Conservation (phyloP, 805 yeast species). For the Yarrowia hollandica region DNA sequence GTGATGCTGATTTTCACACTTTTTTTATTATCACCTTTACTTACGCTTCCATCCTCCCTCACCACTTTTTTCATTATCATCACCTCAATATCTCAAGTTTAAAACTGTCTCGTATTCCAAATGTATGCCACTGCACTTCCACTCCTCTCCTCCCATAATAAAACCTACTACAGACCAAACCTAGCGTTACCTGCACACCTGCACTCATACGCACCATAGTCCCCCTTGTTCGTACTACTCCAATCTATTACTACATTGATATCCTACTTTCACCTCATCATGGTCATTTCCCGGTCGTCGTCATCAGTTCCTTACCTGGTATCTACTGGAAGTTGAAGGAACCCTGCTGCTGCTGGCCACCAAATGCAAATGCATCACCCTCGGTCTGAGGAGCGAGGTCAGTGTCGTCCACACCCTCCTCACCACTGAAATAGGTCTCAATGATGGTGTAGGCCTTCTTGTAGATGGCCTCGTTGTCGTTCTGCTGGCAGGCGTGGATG, state of each 20-base stretch:
- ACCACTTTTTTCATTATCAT: too few species aligned
- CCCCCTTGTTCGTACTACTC: slow-evolving; percentile 2
- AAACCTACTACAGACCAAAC: too few species aligned
- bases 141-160: too few species aligned
- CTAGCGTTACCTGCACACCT: too few species aligned
- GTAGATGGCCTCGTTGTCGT: slow-evolving; percentile 88
- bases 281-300: not conserved
- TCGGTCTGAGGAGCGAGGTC: slow-evolving; percentile 69
- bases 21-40: too few species aligned
- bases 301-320: slow-evolving; percentile 10
- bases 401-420: slow-evolving; percentile 64
- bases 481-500: slow-evolving; percentile 88
- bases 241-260: slow-evolving; percentile 25
- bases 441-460: slow-evolving; percentile 86
- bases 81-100: not conserved
- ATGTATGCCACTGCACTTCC: too few species aligned
- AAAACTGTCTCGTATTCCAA: too few species aligned
- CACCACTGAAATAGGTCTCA: slow-evolving; percentile 86
- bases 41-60: too few species aligned
- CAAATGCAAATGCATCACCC: slow-evolving; percentile 88
- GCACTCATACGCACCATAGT: too few species aligned
- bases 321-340: slow-evolving; percentile 44
- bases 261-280: slow-evolving; percentile 6
- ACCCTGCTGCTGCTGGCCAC: slow-evolving; percentile 61
- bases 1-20: too few species aligned